These are phyloP conservation scores for Perkinsus marinus DNA, from an alignment of 169 alveolate species.

Conservation along the genomic window DNA sequence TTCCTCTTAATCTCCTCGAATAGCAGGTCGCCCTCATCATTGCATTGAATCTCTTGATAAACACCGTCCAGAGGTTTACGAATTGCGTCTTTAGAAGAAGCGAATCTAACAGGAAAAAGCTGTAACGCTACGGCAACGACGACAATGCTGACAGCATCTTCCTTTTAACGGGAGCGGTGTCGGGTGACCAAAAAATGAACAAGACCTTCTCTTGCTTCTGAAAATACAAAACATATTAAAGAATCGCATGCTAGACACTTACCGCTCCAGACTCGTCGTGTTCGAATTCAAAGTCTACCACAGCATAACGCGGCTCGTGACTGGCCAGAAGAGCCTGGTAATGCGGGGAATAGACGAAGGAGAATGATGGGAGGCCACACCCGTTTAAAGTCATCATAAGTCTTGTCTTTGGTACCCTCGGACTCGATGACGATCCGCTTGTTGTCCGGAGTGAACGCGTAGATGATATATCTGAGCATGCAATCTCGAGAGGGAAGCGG, in stretches of 20 bases:
- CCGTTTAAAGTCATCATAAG: not conserved
- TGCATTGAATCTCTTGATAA: not conserved
- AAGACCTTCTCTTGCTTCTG: not conserved
- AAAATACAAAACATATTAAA: not conserved
- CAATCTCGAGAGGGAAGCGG: not conserved
- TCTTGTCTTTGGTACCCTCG: not conserved
- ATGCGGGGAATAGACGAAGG: not conserved
- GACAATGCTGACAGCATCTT: not conserved
- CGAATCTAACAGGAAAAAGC: not conserved
- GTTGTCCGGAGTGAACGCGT: not conserved
- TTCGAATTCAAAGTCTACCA: not conserved
- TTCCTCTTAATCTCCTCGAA: not conserved
- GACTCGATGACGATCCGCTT: not conserved
- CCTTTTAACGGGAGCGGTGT: not conserved
- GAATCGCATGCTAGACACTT: not conserved
- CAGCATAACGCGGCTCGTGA: not conserved
- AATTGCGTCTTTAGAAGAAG: not conserved
- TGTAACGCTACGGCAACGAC: not conserved
- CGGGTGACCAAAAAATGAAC: not conserved
- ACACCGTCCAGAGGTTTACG: not conserved
- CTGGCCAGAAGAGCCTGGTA: not conserved
- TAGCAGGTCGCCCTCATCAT: not conserved
- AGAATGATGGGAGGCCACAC: not conserved
- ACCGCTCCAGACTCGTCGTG: not conserved
- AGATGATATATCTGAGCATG: not conserved